Evolutionary conservation across 2,329 filamentous ascomycete species (phyloP), one percentile per base, ranked within the genome.

Genomic region (Orbilia brochopaga): DNA sequence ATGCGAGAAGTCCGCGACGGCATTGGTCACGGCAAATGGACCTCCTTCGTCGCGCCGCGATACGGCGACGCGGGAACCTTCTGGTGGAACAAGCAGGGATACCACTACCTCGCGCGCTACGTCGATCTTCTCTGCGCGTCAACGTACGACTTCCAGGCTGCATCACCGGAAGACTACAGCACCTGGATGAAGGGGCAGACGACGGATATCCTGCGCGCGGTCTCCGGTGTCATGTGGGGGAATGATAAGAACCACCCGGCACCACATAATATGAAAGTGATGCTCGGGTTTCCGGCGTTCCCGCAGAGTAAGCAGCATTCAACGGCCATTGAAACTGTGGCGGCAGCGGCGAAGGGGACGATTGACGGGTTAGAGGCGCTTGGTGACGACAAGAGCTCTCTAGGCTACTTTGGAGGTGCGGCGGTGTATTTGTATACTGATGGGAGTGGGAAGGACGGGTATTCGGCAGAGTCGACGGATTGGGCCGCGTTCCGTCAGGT

Each of bases 401-500:
- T 53, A 5, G 2, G 23, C 23, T 32, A 30, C 30, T 32, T 53
- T 8, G n/a, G 19, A 17, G 50, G 50, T 17, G 50, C 19, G 23
- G 23, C 50, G 3, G 50, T 53, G 50, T 53, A 53, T 53, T 11
- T 53, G 30, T 53, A 53, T 11, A 53, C 19, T 23, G 24, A 53
- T 30, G 50, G 50, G 15, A 27, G 21, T 6, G 50, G 50, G 30
- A n/a, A 13, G 2, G 50, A 53, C 30, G 50, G 37, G 37, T 42
- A 42, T 42, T 42, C 37, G 4, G n/a, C 11, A 4, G 5, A 42
- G 13, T 13, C 37, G 37, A 42, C 37, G 2, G 37, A 42, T 17
- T 42, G 37, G 37, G 37, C n/a, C 3, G 4, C 37, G n/a, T 42
- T 13, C 13, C 37, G 37, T 4, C 5, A 42, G 37, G 37, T 4